phyloP scores from a whole-genome alignment of 805 yeast genomes.

The Cyberlindnera mrakii region DNA sequence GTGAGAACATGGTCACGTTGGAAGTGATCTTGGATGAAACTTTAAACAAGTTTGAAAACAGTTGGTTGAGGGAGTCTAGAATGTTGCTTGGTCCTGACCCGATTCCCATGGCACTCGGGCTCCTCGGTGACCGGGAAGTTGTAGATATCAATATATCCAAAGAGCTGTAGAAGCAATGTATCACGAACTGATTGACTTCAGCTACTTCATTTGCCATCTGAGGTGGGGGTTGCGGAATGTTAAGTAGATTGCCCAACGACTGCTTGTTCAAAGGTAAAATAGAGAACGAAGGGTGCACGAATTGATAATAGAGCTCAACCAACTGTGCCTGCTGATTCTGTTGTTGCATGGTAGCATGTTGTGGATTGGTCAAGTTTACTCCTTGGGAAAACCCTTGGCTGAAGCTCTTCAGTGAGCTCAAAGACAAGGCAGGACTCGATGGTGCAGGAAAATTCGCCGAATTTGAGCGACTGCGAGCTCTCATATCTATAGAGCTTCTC shows the following conservation, averaged over 20 bases:
- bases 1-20: constrained; percentile 8
- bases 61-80: constrained; percentile 8
- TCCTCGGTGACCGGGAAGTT: constrained; percentile 5
- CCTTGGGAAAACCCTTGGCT: constrained; percentile 12
- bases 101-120: background rate
- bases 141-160: constrained; percentile 16
- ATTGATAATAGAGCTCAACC: constrained; percentile 42
- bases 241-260: constrained; percentile 13
- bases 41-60: constrained; percentile 12
- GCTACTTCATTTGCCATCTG: constrained; percentile 13
- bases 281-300: constrained; percentile 34
- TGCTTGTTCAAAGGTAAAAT: constrained; percentile 30
- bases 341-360: constrained; percentile 5
- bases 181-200: constrained; percentile 14
- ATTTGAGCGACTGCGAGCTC: constrained; percentile 17
- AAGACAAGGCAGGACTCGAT: constrained; percentile 19
- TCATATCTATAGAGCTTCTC: constrained; percentile 14
- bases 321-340: constrained; percentile 21
- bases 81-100: constrained; percentile 1
- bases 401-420: constrained; percentile 15
- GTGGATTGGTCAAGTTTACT: background rate
- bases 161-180: constrained; percentile 14
- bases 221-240: constrained; percentile 12
- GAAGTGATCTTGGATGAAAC: constrained; percentile 12
- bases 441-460: constrained; percentile 13